Percentiles rank a stretch among this genome's conserved stretches.
These are phyloP conservation scores for Penicillium fuscoglaucum DNA, from an alignment of 2,329 filamentous ascomycete genomes.

Conservation along the genomic window DNA sequence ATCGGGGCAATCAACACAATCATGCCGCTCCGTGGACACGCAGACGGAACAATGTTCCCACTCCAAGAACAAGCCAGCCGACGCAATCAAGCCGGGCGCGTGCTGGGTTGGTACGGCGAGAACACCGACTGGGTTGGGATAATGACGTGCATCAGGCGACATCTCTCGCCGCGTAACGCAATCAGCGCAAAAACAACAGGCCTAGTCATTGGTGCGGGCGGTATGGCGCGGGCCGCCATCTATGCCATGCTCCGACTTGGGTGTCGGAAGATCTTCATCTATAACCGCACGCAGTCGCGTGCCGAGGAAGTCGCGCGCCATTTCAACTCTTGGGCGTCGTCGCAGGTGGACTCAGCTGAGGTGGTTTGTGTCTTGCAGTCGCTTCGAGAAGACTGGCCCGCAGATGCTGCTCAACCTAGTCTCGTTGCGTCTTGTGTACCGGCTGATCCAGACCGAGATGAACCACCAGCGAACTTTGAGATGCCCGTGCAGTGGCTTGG, in stretches of 20 bases:
- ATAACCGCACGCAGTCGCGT: conserved; percentile 68
- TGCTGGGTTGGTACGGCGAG: conserved; percentile 47
- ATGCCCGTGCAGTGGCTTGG: conserved; percentile 69
- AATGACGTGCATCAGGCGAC: conserved; percentile 43
- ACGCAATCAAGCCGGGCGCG: conserved; percentile 44
- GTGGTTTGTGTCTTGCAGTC: conserved; percentile 57
- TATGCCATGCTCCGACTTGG: conserved; percentile 78
- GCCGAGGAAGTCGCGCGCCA: conserved; percentile 68
- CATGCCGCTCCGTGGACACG: conserved; percentile 42
- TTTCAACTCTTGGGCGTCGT: conserved; percentile 58
- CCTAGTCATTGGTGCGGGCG: conserved; percentile 61
- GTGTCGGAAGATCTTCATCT: conserved; percentile 72
- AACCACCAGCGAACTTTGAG: conserved; percentile 67
- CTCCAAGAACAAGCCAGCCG: conserved; percentile 43
- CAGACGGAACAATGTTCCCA: conserved; percentile 39
- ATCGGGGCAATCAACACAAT: conserved; percentile 50
- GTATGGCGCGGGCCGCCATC: conserved; percentile 75
- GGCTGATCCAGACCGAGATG: conserved; percentile 64
- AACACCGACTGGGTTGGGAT: conserved; percentile 49
- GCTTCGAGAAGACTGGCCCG: conserved; percentile 64
- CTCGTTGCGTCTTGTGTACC: conserved; percentile 77
- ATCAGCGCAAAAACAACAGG: conserved; percentile 55
- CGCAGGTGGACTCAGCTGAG: conserved; percentile 38
- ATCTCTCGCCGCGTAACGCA: conserved; percentile 52
- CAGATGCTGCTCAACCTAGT: conserved; percentile 63